phyloP scores from a whole-genome alignment of 2,329 filamentous ascomycete genomes.

The Didymella keratinophila region DNA sequence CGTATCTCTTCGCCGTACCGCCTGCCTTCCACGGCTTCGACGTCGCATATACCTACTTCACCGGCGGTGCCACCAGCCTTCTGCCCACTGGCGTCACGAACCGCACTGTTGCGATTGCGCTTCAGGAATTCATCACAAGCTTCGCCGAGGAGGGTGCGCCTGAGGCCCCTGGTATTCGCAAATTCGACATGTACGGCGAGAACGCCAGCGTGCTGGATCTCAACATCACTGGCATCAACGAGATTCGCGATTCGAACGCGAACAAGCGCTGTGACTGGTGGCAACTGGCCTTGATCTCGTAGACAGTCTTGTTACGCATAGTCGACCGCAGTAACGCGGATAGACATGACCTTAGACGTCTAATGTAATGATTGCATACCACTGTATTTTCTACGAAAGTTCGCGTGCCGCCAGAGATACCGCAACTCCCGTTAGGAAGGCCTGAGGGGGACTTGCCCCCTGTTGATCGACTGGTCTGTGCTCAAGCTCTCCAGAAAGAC shows the following conservation, averaged over 20 bases:
- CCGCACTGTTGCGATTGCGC: conserved; percentile 50
- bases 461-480: not conserved
- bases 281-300: conserved; percentile 56
- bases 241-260: conserved; percentile 55
- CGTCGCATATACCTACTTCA: conserved; percentile 62
- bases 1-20: conserved; percentile 62
- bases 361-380: conserved; percentile 1
- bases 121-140: conserved; percentile 57
- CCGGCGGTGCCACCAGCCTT: conserved; percentile 39
- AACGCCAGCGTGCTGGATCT: conserved; percentile 56
- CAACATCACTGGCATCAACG: conserved; percentile 52
- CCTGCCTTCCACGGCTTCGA: conserved; percentile 64
- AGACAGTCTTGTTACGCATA: conserved; percentile 6
- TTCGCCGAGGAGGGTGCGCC: conserved; percentile 54
- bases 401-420: too few species aligned
- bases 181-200: conserved; percentile 58
- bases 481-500: not conserved
- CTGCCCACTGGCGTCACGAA: conserved; percentile 35
- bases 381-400: too few species aligned
- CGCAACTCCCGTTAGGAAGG: not conserved
- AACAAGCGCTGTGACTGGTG: conserved; percentile 62
- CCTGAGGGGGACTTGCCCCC: too few species aligned
- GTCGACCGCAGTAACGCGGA: not conserved
- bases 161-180: conserved; percentile 49
- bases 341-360: not conserved